Evolutionary conservation across 2,329 filamentous ascomycete genomes (phyloP), one percentile per base, ranked within the genome.

Genomic region (Alternaria alternata): DNA sequence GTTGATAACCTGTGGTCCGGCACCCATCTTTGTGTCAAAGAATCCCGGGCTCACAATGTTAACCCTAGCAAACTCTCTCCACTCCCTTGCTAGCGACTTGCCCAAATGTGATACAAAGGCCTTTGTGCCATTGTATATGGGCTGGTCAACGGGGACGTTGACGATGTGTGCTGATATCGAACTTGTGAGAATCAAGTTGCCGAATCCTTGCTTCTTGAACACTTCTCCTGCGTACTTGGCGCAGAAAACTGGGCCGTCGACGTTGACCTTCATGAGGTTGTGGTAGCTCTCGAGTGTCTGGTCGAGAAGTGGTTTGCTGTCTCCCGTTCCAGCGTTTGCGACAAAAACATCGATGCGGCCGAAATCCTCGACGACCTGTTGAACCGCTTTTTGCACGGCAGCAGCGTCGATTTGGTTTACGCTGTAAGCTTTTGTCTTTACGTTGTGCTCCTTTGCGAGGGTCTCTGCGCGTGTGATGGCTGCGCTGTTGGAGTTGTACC

Each of bases 161-260:
- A 93, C 91, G 65, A 94, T 88, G 77, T 87, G 87, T 58, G 90
- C 91, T 36, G 88, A 91, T 88, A 94, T 90, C 55, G 81, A 85
- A 3, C 87, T 83, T 2, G 88, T 90, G 70, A 89, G 87, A 75
- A 90, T 85, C 68, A 90, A 82, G 63, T 83, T 86, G 30, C 88
- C 88, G 14, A 76, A 80, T 3, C 79, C 79, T 49, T 82, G 80
- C 26, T 69, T 66, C 60, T 80, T 79, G 75, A 81, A 82, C 1
- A 80, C 69, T 7, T 71, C 67, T 22, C 81, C 81, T 0, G 75
- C 79, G 59, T 75, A 80, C 57, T 81, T 81, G 43, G 80, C 78
- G 59, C 77, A 80, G 67, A 75, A 81, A 26, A 81, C 76, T 4
- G 79, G 79, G 7, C 81, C 79, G 79, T 97, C 94, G 71, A 94